Evolutionary conservation across 352 stramenopile genomes (phyloP), one percentile per base, ranked within the genome.

Genomic region (Globisporangium rhizosaccharum): DNA sequence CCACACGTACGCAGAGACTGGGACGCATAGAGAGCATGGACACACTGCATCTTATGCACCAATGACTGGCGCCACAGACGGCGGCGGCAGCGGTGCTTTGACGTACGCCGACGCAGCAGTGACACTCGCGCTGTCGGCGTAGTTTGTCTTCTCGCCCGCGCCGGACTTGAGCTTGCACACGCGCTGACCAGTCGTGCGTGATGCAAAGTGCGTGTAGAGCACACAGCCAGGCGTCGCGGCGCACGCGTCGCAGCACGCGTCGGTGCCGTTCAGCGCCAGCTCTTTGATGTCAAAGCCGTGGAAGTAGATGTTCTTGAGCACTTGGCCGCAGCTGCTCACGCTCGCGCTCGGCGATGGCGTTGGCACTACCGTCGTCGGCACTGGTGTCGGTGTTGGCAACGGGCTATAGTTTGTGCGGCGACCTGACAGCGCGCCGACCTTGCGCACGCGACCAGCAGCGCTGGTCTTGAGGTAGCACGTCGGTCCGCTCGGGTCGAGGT

Each of bases 401-500:
- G 46, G 46, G 3, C 20, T 36, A 25, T 36, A 51, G 46, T 51
- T 51, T 2, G 23, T 33, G 26, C 46, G 47, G 2, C 15, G 53
- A 30, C 54, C 54, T 11, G 54, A 59, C 5, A 59, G 23, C 12
- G 28, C 54, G 17, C 54, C 54, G 2, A 42, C 26, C 45, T 59
- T 59, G 30, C 2, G 11, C 51, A 46, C 23, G 10, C 30, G 20
- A 9, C 51, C 51, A 17, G 30, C 51, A 7, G 7, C n/a, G 30
- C 54, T 63, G 37, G 33, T 67, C 57, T 76, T 76, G 41, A 76
- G 49, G 59, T 76, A 71, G 53, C 68, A 76, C 26, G 62, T 39
- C 12, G 59, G 52, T 14, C 50, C 52, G 0, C 28, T 41, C 7
- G 41, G 30, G 18, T 65, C 53, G 6, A 45, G 12, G 37, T 73